phyloP scores from a whole-genome alignment of 495 filamentous ascomycete genomes.

The Hyaloscypha bicolor region DNA sequence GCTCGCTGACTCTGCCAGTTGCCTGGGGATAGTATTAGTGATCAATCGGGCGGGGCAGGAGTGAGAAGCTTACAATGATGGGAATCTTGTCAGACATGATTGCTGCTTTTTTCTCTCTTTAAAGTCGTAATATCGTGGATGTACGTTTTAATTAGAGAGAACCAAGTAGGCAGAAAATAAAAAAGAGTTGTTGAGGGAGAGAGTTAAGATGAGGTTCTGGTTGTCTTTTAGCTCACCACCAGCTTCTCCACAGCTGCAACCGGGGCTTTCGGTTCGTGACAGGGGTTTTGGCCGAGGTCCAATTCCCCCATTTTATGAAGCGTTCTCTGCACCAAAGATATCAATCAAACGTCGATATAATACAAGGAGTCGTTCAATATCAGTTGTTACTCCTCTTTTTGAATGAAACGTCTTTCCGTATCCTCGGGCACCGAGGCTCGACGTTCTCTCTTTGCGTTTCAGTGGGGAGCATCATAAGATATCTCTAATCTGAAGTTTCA shows the following conservation, averaged over 20 bases:
- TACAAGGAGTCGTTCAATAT: constrained; percentile 9
- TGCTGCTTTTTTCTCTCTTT: constrained; percentile 4
- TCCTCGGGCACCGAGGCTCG: constrained; percentile 1
- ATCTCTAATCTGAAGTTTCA: not conserved
- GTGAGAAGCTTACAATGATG: constrained; percentile 58
- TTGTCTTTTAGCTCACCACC: constrained; percentile 5
- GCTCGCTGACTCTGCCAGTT: constrained; percentile 69
- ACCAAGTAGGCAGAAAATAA: not conserved
- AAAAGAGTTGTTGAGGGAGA: not conserved
- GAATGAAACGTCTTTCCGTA: not conserved
- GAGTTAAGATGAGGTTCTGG: not conserved
- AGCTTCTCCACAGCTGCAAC: constrained; percentile 20
- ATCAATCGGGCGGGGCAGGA: constrained; percentile 16
- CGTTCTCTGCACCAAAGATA: not conserved
- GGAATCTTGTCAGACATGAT: constrained; percentile 70
- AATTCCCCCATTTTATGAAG: not conserved
- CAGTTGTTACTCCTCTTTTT: constrained; percentile 3
- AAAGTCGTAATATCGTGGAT: not conserved
- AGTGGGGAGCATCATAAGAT: not conserved
- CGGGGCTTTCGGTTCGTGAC: constrained; percentile 10
- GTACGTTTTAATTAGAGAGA: not conserved
- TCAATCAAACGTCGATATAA: not conserved
- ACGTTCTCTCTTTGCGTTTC: not conserved
- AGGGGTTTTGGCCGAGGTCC: constrained; percentile 20
- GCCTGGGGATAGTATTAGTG: constrained; percentile 46